A percentile compares a stretch with the other conserved stretches of the same genome.
Conservation (phyloP, 2,329 filamentous ascomycete species). For the Colletotrichum sp. region DNA sequence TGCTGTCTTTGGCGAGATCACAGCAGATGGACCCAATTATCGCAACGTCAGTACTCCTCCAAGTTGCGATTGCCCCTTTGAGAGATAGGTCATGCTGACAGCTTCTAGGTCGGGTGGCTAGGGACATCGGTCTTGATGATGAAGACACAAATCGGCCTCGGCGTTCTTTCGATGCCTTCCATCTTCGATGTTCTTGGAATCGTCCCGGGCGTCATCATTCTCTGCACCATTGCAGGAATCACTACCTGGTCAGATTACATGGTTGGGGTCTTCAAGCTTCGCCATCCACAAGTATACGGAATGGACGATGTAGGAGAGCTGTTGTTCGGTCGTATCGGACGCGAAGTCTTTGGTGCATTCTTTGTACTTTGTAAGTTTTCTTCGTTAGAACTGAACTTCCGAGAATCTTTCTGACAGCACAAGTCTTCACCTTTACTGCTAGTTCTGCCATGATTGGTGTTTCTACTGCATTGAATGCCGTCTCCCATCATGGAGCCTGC, state of each 20-base stretch:
- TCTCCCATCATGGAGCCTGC: constrained; percentile 41
- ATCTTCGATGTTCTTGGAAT: constrained; percentile 50
- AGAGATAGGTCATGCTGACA: neutral
- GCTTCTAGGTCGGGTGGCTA: constrained; percentile 42
- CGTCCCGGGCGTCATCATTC: constrained; percentile 49
- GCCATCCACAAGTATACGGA: constrained; percentile 53
- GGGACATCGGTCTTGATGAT: constrained; percentile 48
- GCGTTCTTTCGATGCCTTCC: constrained; percentile 51
- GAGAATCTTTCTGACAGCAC: neutral
- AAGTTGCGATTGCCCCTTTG: constrained; percentile 29
- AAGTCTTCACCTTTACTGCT: constrained; percentile 28
- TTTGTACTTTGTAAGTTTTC: constrained; percentile 35
- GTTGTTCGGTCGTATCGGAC: constrained; percentile 50
- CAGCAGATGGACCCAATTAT: constrained; percentile 4
- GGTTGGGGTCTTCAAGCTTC: constrained; percentile 52
- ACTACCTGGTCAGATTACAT: constrained; percentile 54
- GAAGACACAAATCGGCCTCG: constrained; percentile 48
- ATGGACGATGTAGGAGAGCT: constrained; percentile 55
- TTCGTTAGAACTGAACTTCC: neutral
- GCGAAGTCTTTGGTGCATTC: constrained; percentile 42
- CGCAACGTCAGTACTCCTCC: constrained; percentile 20
- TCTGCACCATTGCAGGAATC: constrained; percentile 42
- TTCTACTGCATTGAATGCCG: constrained; percentile 43
- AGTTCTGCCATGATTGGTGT: constrained; percentile 45
- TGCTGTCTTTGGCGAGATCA: constrained; percentile 40